Base-by-base conservation (phyloP, 179 eudicot genomes). In the Silene vulgaris region DNA sequence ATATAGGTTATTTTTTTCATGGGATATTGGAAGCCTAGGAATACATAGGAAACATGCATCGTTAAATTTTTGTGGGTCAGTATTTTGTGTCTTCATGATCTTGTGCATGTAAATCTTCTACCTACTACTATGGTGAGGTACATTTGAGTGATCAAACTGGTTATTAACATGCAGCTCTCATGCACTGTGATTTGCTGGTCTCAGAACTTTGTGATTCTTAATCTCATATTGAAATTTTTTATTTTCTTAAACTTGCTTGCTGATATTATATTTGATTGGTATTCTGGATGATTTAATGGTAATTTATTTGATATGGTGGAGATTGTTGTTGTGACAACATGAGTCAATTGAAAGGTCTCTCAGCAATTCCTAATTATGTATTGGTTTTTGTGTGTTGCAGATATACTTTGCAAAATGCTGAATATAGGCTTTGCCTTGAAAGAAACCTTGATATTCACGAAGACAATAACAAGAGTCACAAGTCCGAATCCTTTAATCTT, bases 391-490 rank as follows among this genome's bases (percentile, higher is more conserved):
- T 56, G 14, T 63, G 64, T 40, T 86, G 85, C 92, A 94, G 98
- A 84, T 91, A 94, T 85, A 91, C 98, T 29, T 83, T 94, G 74
- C 80, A 90, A 75, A 94, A 94, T 88, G 98, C 96, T 76, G 98
- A 94, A 84, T 89, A 88, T 75, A 90, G 98, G 85, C 97, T 94
- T 61, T 91, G 93, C 76, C 92, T 94, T 73, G 97, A 94, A 79
- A 90, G 84, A 81, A 94, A 86, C 85, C 87, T 94, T 82, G 98
- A 83, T 68, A 85, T 86, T 16, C 70, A 85, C 61, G 96, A 83
- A 57, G 90, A 81, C 70, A 65, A 30, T 72, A 56, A n/a, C 69
- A 90, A 84, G 72, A 80, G 77, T 72, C 79, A 82, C 16, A 81
- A 75, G 66, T 68, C 77, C 14, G 88, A 88, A 75, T 84, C 86